Evolutionary conservation across 2,329 filamentous ascomycete genomes (phyloP).

Genomic region (Pseudopithomyces maydicus): DNA sequence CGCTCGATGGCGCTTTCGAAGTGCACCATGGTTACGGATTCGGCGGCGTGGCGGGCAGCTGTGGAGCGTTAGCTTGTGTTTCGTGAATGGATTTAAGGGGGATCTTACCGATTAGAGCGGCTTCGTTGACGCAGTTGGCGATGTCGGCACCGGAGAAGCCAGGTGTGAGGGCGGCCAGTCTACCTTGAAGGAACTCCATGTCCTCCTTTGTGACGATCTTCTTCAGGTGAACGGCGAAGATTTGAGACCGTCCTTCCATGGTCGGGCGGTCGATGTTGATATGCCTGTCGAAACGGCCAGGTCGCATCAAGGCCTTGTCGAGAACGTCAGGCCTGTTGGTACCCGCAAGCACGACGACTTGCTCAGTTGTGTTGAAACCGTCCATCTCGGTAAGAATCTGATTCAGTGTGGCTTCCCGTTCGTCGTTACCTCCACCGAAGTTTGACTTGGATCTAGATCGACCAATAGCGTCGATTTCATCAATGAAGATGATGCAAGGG

Average conservation of each 20-base stretch:
- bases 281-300: constrained; percentile 95
- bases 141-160: constrained; percentile 98
- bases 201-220: constrained; percentile 96
- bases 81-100: neutral
- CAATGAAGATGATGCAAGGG: constrained; percentile 99
- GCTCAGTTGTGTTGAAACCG: constrained; percentile 95
- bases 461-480: constrained; percentile 98
- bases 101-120: constrained; percentile 84
- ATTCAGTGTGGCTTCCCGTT: constrained; percentile 95
- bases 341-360: constrained; percentile 94
- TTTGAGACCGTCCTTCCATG: constrained; percentile 95
- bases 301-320: constrained; percentile 94
- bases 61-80: constrained; percentile 47
- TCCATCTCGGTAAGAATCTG: constrained; percentile 99
- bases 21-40: constrained; percentile 82
- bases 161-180: constrained; percentile 88
- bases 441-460: constrained; percentile 83
- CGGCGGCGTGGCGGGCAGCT: constrained; percentile 84
- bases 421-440: constrained; percentile 91
- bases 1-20: constrained; percentile 98
- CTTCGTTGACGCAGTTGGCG: constrained; percentile 97
- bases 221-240: constrained; percentile 91
- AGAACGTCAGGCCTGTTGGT: constrained; percentile 95
- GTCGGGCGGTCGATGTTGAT: constrained; percentile 94
- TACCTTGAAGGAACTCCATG: constrained; percentile 82